phyloP scores from a whole-genome alignment of 129 eudicot genomes.

The Smallanthus sonchifolius region DNA sequence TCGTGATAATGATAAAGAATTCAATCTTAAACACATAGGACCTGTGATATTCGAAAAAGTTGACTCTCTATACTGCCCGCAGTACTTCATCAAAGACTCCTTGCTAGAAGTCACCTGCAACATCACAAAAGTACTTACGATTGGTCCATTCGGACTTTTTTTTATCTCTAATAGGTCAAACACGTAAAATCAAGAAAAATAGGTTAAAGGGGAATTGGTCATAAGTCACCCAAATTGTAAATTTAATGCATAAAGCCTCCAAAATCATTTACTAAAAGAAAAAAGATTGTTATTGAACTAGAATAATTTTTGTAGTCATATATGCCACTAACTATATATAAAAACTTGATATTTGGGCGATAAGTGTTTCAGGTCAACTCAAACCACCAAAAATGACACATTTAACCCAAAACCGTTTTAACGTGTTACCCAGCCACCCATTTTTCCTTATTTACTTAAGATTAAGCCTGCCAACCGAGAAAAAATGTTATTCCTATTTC shows the following conservation, averaged over 20 bases:
- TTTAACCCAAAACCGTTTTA: background rate
- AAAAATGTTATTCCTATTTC: background rate
- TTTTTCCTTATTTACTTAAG: background rate
- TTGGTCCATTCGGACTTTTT: background rate
- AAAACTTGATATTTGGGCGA: background rate
- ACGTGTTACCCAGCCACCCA: background rate
- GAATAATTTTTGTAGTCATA: background rate
- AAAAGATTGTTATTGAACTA: background rate
- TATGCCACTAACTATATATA: background rate
- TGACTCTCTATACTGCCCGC: slow-evolving; percentile 48
- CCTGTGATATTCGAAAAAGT: slow-evolving; percentile 23
- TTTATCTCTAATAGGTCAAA: background rate
- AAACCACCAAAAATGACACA: background rate
- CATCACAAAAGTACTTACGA: background rate
- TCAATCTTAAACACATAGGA: slow-evolving; percentile 47
- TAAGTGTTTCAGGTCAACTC: background rate
- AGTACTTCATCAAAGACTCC: slow-evolving; percentile 54
- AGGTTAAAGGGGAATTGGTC: background rate
- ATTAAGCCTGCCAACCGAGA: background rate
- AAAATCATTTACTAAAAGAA: background rate
- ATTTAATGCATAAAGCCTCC: background rate
- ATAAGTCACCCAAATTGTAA: background rate
- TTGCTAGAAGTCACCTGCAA: slow-evolving; percentile 56
- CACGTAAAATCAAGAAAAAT: background rate
- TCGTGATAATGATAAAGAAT: slow-evolving; percentile 57